Conservation (phyloP, 1,284 basidiomycete genomes). For the Quambalaria eucalypti region DNA sequence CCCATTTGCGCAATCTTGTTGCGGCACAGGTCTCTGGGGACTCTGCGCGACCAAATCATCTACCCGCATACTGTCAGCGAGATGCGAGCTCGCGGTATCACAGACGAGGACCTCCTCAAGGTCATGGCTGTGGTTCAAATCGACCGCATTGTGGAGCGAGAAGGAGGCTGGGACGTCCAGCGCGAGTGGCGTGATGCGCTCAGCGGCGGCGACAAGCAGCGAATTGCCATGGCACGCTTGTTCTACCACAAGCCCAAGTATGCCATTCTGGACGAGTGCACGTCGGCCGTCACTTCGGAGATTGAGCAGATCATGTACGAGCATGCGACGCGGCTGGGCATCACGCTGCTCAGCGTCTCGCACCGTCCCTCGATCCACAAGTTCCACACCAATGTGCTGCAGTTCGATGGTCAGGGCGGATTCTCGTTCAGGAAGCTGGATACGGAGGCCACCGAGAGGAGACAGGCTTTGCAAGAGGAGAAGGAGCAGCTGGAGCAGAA, state of each 20-base stretch:
- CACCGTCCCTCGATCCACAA: constrained; percentile 76
- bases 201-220: constrained; percentile 64
- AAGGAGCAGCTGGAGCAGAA: constrained; percentile 53
- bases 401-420: constrained; percentile 52
- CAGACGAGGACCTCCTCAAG: constrained; percentile 64
- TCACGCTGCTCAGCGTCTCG: constrained; percentile 46
- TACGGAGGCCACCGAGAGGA: constrained; percentile 60
- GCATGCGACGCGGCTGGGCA: constrained; percentile 60
- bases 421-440: constrained; percentile 75
- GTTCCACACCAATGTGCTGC: constrained; percentile 55
- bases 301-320: constrained; percentile 94
- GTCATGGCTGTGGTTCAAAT: constrained; percentile 77
- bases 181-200: constrained; percentile 89
- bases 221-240: constrained; percentile 90
- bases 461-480: constrained; percentile 85
- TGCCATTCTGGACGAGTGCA: constrained; percentile 92
- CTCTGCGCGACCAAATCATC: constrained; percentile 78
- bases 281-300: constrained; percentile 81
- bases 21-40: constrained; percentile 60
- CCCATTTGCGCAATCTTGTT: neutral
- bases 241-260: constrained; percentile 97
- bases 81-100: constrained; percentile 36
- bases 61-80: constrained; percentile 65
- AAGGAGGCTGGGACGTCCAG: constrained; percentile 83
- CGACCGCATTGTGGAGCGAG: constrained; percentile 79